Base-by-base conservation (phyloP, 805 yeast species). In the Ogataea dorogensis region DNA sequence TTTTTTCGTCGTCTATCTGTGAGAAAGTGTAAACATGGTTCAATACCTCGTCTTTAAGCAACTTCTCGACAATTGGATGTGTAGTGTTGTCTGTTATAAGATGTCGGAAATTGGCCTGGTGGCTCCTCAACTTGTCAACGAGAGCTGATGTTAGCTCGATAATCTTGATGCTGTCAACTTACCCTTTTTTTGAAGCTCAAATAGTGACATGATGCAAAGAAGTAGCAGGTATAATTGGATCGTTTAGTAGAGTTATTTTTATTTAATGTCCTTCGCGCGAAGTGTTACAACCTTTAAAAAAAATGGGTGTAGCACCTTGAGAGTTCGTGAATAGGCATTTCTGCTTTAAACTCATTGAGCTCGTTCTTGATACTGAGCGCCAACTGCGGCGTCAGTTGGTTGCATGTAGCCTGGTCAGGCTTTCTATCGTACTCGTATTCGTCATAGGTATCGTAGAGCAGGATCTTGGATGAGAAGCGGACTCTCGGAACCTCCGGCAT, bases 361-460 rank as follows among this genome's bases (percentile, higher is more conserved):
- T 91, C 98, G 24, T 81, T 84, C 61, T 81, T 83, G 50, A 91
- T 87, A 60, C 76, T 77, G 58, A 86, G 88, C 0, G 97, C 96
- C 55, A 88, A 63, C 39, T 73, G 69, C 5, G 97, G 96, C 1
- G 96, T 88, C 58, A 88, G 68, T 55, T 82, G 87, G 60, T 89
- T 87, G 63, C 97, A 91, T 2, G 97, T 88, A 3, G 95, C 95
- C 18, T 80, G 69, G 44, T 88, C 97, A 0, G 97, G 96, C 46
- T 81, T 87, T 51, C 98, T 77, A 59, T 91, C 97, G 59, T 91
- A 91, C 47, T 85, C 96, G 13, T 75, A 79, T 23, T 80, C 79
- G 40, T 81, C 74, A 59, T 83, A 87, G 0, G 96, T 91, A 42
- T 87, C 94, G 60, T 80, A 91, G 27, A 93, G 72, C 6, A 86